Percentiles rank a stretch among this genome's conserved stretches.
phyloP scores from a whole-genome alignment of 2,329 filamentous ascomycete species.

The Stagonosporopsis rhizophila region DNA sequence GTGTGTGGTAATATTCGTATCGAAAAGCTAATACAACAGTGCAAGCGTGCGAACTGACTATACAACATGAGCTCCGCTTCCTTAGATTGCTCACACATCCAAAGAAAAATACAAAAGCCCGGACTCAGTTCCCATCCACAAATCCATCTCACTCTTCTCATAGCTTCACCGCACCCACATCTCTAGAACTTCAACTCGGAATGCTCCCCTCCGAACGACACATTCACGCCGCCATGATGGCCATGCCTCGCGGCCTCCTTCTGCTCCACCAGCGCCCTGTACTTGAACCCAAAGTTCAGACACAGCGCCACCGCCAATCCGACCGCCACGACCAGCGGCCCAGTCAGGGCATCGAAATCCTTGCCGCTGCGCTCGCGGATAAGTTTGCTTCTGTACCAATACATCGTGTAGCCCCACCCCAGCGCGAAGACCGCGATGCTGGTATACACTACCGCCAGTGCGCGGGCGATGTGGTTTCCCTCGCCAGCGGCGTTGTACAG shows the following conservation, averaged over 20 bases:
- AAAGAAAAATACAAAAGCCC: too few species aligned
- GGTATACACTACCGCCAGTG: slow-evolving; percentile 84
- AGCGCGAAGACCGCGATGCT: slow-evolving; percentile 82
- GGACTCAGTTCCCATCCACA: too few species aligned
- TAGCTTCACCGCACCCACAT: too few species aligned
- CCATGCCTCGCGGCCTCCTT: background rate
- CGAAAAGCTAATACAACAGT: background rate
- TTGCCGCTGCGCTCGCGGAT: slow-evolving; percentile 86
- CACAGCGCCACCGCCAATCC: slow-evolving; percentile 80
- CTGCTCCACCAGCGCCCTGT: slow-evolving; percentile 26
- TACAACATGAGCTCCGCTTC: background rate
- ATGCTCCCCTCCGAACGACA: slow-evolving; percentile 20
- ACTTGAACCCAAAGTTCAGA: slow-evolving; percentile 86
- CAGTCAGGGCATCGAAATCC: slow-evolving; percentile 89
- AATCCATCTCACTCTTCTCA: too few species aligned
- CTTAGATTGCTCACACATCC: background rate
- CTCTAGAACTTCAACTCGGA: slow-evolving; percentile 29
- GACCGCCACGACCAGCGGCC: slow-evolving; percentile 81
- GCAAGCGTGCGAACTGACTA: background rate
- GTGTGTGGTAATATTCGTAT: background rate
- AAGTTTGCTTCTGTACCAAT: slow-evolving; percentile 75
- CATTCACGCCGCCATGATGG: slow-evolving; percentile 15
- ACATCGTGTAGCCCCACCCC: slow-evolving; percentile 85
- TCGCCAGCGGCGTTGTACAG: slow-evolving; percentile 87
- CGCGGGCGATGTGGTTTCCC: slow-evolving; percentile 74